phyloP scores from a whole-genome alignment of 805 yeast genomes.

The Yamadazyma sp. region DNA sequence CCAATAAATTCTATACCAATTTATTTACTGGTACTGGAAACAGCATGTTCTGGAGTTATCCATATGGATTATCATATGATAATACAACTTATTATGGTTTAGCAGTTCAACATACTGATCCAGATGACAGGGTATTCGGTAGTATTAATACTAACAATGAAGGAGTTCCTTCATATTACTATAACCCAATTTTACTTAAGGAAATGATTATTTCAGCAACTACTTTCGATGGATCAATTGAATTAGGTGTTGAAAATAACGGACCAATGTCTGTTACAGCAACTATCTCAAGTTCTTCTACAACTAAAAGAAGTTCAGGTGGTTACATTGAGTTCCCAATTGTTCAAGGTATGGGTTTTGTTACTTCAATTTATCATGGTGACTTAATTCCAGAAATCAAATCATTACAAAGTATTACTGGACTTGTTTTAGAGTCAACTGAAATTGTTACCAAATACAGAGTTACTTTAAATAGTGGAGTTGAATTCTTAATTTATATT shows the following conservation, averaged over 20 bases:
- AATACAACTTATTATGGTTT: conserved; percentile 47
- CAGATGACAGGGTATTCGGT: conserved; percentile 41
- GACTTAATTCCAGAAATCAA: conserved; percentile 45
- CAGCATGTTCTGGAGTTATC: conserved; percentile 57
- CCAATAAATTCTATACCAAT: conserved; percentile 75
- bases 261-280: conserved; percentile 15
- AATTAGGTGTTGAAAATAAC: conserved; percentile 7
- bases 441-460: conserved; percentile 49
- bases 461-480: conserved; percentile 50
- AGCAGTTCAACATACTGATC: conserved; percentile 55
- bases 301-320: conserved; percentile 38
- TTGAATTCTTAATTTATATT: conserved; percentile 64
- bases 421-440: conserved; percentile 21
- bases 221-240: conserved; percentile 3
- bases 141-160: conserved; percentile 37
- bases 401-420: conserved; percentile 19
- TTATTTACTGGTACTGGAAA: conserved; percentile 53
- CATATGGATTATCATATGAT: conserved; percentile 61
- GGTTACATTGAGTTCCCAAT: conserved; percentile 45
- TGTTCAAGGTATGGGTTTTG: conserved; percentile 69
- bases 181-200: conserved; percentile 52
- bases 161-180: conserved; percentile 44
- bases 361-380: conserved; percentile 58
- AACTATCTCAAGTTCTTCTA: conserved; percentile 19
- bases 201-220: conserved; percentile 54